Evolutionary conservation across 1,284 basidiomycete species (phyloP).

Genomic region (Trichosporon faecale): DNA sequence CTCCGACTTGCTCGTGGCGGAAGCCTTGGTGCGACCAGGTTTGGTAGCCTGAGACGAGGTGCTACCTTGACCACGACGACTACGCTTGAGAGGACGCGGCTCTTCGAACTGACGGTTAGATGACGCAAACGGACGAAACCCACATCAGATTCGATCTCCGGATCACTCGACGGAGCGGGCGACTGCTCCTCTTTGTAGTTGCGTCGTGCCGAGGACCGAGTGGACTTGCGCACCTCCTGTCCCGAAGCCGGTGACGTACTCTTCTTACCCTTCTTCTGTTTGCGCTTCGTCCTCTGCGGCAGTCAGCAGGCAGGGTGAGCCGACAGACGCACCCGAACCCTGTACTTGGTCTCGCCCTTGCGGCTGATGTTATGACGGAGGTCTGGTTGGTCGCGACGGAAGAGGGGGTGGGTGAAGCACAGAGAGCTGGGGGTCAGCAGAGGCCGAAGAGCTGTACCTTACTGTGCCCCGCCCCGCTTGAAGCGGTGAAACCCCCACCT

Average conservation of each 20-base stretch:
- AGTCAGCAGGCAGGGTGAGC: background rate
- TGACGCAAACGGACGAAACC: background rate
- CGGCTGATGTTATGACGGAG: conserved; percentile 17
- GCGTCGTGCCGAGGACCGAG: background rate
- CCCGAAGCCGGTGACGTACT: background rate
- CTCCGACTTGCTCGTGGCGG: background rate
- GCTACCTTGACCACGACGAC: background rate
- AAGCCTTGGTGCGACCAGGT: background rate
- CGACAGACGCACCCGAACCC: background rate
- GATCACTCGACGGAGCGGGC: background rate
- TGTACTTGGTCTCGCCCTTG: conserved; percentile 17
- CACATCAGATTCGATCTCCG: background rate
- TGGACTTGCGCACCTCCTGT: background rate
- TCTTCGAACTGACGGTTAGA: background rate
- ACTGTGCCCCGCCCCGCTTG: conserved; percentile 8
- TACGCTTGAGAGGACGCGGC: background rate
- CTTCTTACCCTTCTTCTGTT: background rate
- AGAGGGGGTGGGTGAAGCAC: conserved; percentile 15
- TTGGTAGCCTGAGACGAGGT: background rate
- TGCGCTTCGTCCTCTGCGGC: conserved; percentile 3
- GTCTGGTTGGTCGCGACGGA: conserved; percentile 11
- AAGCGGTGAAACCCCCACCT: conserved; percentile 25
- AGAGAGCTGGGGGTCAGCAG: conserved; percentile 16
- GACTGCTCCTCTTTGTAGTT: background rate
- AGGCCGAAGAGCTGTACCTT: background rate